Conservation (phyloP, 2,329 filamentous ascomycete species). For the Ophiostoma ulmi region DNA sequence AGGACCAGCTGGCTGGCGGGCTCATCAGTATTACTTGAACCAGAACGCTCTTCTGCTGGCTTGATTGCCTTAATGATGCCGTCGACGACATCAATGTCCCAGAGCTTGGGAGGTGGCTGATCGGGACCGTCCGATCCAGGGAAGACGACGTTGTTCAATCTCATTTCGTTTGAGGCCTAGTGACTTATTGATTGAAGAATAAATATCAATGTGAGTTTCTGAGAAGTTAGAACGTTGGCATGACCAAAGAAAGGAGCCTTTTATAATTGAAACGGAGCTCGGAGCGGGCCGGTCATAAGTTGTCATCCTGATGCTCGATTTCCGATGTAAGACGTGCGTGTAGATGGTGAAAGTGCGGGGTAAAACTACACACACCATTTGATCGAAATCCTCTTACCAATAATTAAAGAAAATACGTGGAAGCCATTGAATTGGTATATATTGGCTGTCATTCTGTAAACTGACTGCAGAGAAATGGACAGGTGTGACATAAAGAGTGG, state of each 20-base stretch:
- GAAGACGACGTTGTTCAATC: conserved; percentile 23
- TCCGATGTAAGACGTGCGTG: background rate
- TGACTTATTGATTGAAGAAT: background rate
- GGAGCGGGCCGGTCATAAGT: conserved; percentile 1
- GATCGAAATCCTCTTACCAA: background rate
- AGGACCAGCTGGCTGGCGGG: conserved; percentile 32
- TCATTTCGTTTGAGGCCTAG: conserved; percentile 14
- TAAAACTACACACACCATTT: background rate
- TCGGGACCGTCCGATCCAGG: conserved; percentile 5
- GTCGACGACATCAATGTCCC: conserved; percentile 25
- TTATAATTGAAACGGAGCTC: background rate
- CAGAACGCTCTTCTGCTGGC: background rate
- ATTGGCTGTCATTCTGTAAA: background rate
- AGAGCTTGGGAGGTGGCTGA: background rate
- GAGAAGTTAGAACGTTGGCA: background rate
- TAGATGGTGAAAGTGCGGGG: conserved; percentile 1
- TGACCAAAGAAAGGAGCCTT: background rate
- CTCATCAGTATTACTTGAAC: background rate
- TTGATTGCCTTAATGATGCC: conserved; percentile 20
- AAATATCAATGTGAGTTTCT: background rate
- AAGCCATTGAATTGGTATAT: background rate
- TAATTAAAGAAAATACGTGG: no score
- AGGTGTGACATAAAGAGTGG: background rate
- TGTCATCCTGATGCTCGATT: background rate
- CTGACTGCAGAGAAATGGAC: background rate